These are phyloP conservation scores for Curvularia eragrostidis DNA, from an alignment of 2,329 filamentous ascomycete genomes.

Conservation along the genomic window DNA sequence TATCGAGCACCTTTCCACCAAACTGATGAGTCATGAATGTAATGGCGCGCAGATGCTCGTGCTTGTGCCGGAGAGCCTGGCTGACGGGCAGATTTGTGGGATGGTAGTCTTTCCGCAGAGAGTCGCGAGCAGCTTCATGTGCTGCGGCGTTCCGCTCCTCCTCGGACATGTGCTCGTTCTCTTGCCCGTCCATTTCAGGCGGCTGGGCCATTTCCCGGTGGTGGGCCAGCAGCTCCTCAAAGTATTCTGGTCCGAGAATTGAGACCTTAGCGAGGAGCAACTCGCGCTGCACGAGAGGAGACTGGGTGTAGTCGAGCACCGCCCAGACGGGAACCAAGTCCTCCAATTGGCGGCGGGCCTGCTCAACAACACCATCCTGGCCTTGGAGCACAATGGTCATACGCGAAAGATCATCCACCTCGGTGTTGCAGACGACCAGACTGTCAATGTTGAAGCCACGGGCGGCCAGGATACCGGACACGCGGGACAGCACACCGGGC, in stretches of 20 bases:
- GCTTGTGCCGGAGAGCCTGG: conserved; percentile 93
- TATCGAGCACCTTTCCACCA: conserved; percentile 95
- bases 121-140: conserved; percentile 49
- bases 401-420: conserved; percentile 93
- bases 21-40: conserved; percentile 98
- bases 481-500: conserved; percentile 93
- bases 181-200: conserved; percentile 41
- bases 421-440: conserved; percentile 95
- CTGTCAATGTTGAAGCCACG: conserved; percentile 99
- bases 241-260: conserved; percentile 96
- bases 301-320: conserved; percentile 91
- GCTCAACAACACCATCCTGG: conserved; percentile 96
- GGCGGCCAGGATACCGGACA: conserved; percentile 94
- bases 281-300: conserved; percentile 94
- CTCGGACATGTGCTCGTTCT: conserved; percentile 37
- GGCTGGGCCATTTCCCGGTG: conserved; percentile 83
- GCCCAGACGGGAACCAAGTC: conserved; percentile 98
- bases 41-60: conserved; percentile 95
- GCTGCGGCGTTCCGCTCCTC: conserved; percentile 42
- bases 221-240: conserved; percentile 93
- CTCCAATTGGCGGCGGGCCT: conserved; percentile 92
- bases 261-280: conserved; percentile 95
- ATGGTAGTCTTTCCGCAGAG: conserved; percentile 75
- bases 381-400: conserved; percentile 99
- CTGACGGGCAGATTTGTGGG: conserved; percentile 84